A percentile compares a stretch with the other conserved stretches of the same genome.
phyloP scores from a whole-genome alignment of 257 asterid genomes.

The Primulina eburnea region DNA sequence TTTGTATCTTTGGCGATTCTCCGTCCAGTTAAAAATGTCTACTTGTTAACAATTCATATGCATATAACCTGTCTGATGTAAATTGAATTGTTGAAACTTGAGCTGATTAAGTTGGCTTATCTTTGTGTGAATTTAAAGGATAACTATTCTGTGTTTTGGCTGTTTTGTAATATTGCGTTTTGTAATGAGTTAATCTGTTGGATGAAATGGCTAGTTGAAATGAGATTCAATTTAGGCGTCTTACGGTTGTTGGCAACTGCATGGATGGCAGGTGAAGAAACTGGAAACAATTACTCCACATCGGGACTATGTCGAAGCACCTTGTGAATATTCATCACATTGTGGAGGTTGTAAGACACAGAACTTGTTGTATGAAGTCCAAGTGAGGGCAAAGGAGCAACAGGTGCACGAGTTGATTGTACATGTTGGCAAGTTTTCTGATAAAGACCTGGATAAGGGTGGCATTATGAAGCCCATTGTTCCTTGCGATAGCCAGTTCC shows the following conservation, averaged over 20 bases:
- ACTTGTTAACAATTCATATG: not conserved
- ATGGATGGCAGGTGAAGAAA: constrained; percentile 68
- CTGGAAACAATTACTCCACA: constrained; percentile 70
- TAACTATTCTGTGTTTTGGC: not conserved
- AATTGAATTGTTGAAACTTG: not conserved
- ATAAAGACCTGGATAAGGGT: constrained; percentile 40
- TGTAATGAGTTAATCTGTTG: constrained; percentile 3
- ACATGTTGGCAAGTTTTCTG: constrained; percentile 75
- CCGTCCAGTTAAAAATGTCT: constrained; percentile 2
- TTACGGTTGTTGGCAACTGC: constrained; percentile 21
- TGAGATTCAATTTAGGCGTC: constrained; percentile 19
- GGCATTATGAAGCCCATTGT: constrained; percentile 78
- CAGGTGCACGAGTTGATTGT: constrained; percentile 77
- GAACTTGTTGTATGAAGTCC: constrained; percentile 76
- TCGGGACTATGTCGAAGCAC: constrained; percentile 77
- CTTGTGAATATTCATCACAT: constrained; percentile 78
- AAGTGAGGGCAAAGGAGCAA: constrained; percentile 75
- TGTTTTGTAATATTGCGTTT: not conserved
- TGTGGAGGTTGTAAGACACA: constrained; percentile 99
- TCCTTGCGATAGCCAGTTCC: constrained; percentile 84
- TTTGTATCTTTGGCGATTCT: not conserved
- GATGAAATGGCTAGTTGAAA: constrained; percentile 7
- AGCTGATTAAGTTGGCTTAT: not conserved
- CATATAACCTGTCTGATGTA: too few species aligned
- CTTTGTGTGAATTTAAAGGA: too few species aligned